These are phyloP conservation scores for Arthroderma uncinatum DNA, from an alignment of 2,329 filamentous ascomycete species.

Conservation along the genomic window DNA sequence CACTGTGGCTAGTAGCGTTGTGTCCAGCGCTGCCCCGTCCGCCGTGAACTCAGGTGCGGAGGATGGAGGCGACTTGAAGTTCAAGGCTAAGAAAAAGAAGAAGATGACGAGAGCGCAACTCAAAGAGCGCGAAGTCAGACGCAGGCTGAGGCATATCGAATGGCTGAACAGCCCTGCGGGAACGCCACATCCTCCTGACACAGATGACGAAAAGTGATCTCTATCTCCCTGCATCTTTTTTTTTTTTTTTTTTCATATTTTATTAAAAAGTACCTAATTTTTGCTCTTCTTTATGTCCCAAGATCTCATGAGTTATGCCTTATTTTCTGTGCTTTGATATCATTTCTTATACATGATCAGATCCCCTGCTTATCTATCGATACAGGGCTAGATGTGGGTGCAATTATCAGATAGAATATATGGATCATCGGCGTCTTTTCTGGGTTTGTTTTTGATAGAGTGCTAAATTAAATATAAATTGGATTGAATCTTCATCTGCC, in stretches of 20 bases:
- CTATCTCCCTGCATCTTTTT: background rate
- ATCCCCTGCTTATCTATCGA: background rate
- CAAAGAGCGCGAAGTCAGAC: constrained; percentile 83
- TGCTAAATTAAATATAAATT: background rate
- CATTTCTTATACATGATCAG: background rate
- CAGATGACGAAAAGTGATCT: constrained; percentile 63
- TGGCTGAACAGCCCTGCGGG: constrained; percentile 78
- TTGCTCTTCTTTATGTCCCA: constrained; percentile 3
- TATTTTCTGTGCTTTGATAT: background rate
- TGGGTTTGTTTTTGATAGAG: background rate
- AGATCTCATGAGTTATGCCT: constrained; percentile 4
- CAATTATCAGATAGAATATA: background rate
- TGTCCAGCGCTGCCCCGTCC: constrained; percentile 49
- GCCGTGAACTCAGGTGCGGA: constrained; percentile 74
- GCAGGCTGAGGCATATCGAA: constrained; percentile 70
- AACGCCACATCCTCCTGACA: constrained; percentile 64
- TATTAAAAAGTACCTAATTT: constrained; percentile 9
- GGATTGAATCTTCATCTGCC: background rate
- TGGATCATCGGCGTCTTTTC: background rate
- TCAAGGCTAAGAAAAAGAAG: constrained; percentile 86
- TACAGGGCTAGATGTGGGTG: background rate
- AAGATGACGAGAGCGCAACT: constrained; percentile 95
- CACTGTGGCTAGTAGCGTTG: constrained; percentile 48
- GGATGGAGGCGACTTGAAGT: constrained; percentile 66
- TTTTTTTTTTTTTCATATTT: background rate